These are phyloP conservation scores for Kwoniella newhampshirensis DNA, from an alignment of 768 basidiomycete species.

Conservation along the genomic window DNA sequence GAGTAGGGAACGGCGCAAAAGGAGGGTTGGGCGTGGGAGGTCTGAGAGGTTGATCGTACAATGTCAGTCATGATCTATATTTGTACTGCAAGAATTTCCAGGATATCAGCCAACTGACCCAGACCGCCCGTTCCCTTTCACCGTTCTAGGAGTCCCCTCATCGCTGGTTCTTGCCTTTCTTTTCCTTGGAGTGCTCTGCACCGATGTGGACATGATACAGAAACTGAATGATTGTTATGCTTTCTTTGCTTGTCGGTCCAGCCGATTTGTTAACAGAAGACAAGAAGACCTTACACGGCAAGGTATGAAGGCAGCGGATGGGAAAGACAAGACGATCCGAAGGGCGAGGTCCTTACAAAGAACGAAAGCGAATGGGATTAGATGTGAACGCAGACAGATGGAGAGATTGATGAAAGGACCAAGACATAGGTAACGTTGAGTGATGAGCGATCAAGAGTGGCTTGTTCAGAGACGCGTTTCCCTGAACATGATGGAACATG, in stretches of 20 bases:
- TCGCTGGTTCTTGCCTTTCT: constrained; percentile 22
- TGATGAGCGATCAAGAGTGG: no score
- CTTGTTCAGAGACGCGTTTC: no score
- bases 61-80: neutral
- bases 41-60: constrained; percentile 9
- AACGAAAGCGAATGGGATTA: neutral
- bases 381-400: neutral
- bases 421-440: constrained; percentile 2
- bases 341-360: neutral
- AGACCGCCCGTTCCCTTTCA: constrained; percentile 19
- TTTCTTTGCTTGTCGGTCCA: constrained; percentile 8
- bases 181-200: constrained; percentile 33
- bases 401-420: neutral
- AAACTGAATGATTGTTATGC: no score
- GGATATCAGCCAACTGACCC: constrained; percentile 23
- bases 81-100: neutral
- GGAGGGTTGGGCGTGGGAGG: constrained; percentile 49
- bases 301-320: neutral
- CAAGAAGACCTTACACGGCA: constrained; percentile 6
- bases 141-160: constrained; percentile 9
- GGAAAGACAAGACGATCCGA: neutral
- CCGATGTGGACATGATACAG: constrained; percentile 8
- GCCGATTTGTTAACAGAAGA: constrained; percentile 9
- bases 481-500: no score
- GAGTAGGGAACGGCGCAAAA: constrained; percentile 48